Evolutionary conservation across 2,329 filamentous ascomycete species (phyloP), one percentile per base, ranked within the genome.

Genomic region (Akanthomyces lecanii): DNA sequence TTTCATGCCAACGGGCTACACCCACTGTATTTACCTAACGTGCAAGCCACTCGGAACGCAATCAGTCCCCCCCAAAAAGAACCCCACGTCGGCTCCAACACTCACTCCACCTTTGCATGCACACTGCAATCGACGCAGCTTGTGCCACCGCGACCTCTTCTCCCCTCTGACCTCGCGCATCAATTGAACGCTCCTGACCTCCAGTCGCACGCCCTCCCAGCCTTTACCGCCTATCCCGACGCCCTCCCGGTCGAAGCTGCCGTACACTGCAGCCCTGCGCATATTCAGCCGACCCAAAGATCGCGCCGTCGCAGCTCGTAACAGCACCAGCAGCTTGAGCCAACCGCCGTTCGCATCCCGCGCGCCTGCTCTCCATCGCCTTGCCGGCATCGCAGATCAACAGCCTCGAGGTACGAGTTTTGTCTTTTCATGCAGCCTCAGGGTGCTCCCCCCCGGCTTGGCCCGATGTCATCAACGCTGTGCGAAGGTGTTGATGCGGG

Each of bases 61-160:
- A 1, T 16, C 14, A 12, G 12, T 5, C 14, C 12, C 38, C 38
- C 38, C 38, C 30, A 30, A 12, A 50, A 48, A 33, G 45, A 12
- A 51, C 61, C 44, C 61, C 61, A 63, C 60, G 51, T 47, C 45
- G 38, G n/a, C 47, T 23, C n/a, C 42, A 25, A 21, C 21, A 21
- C 57, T 62, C 21, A 14, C 57, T 62, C 60, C 61, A 63, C 61
- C 53, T 63, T 44, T 53, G 21, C 36, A 33, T 30, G 57, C 38
- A 28, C 60, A 62, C 42, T 42, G 28, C 60, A 48, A 33, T 25
- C 61, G 52, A 25, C 45, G 53, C 36, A 47, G 44, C 53, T 63
- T 21, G 28, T 45, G 23, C 51, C 23, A 28, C 61, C 53, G 21
- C 61, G 45, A 56, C 53, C n/a, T 14, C 45, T 40, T 44, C 23